phyloP scores from a whole-genome alignment of 345 rosid species.

The Clausena lansium region DNA sequence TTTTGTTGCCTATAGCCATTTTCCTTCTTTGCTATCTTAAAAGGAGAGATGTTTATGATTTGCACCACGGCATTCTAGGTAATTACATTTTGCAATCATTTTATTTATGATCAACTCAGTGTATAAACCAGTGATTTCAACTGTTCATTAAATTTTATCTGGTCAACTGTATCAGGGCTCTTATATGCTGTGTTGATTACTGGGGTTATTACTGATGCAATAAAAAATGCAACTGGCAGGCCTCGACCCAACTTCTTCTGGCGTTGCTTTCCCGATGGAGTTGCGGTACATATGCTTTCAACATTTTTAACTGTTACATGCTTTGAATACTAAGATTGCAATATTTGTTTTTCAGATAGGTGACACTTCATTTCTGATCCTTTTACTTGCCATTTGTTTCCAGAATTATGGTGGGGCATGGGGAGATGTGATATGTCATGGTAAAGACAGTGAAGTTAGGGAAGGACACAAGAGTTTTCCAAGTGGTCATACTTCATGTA shows the following conservation, averaged over 20 bases:
- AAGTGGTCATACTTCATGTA: conserved; percentile 83
- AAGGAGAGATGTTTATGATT: conserved; percentile 69
- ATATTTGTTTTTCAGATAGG: neutral
- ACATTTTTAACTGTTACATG: neutral
- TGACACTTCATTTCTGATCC: neutral
- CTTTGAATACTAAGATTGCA: neutral
- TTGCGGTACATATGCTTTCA: conserved; percentile 35
- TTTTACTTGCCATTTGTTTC: neutral
- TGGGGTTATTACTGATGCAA: conserved; percentile 71
- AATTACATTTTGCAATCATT: neutral
- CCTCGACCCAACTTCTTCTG: conserved; percentile 95
- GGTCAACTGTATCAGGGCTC: conserved; percentile 36
- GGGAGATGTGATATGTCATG: conserved; percentile 80
- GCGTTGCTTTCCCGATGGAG: conserved; percentile 97
- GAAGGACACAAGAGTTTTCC: conserved; percentile 95
- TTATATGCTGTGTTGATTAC: conserved; percentile 68
- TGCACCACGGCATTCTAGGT: conserved; percentile 80
- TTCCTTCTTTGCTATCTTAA: conserved; percentile 49
- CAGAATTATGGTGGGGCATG: conserved; percentile 46
- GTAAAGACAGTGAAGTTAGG: conserved; percentile 44
- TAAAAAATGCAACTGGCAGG: conserved; percentile 71
- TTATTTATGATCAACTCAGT: neutral
- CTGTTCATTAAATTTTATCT: neutral
- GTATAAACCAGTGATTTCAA: neutral
- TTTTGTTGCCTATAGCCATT: conserved; percentile 56